A percentile compares a stretch with the other conserved stretches of the same genome.
phyloP scores from a whole-genome alignment of 2,329 filamentous ascomycete genomes.

The Neonectria ditissima region DNA sequence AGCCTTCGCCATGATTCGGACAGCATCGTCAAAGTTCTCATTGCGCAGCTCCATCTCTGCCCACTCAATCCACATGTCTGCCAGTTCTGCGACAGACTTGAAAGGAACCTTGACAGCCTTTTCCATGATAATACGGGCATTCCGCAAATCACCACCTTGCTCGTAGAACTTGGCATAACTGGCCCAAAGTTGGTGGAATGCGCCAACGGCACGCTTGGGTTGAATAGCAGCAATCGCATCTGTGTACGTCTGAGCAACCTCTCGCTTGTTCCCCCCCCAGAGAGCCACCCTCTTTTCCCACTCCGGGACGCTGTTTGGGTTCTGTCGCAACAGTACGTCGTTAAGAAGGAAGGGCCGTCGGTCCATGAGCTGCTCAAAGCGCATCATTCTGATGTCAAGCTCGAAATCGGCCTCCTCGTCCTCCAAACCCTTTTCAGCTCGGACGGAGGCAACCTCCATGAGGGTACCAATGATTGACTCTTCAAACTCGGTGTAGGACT shows the following conservation, averaged over 20 bases:
- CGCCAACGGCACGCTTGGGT: conserved; percentile 92
- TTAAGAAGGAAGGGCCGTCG: conserved; percentile 95
- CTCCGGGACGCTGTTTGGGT: conserved; percentile 94
- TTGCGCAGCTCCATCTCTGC: conserved; percentile 97
- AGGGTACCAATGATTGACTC: conserved; percentile 92
- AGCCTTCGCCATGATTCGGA: conserved; percentile 96
- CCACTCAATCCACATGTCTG: conserved; percentile 99
- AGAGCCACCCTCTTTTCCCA: conserved; percentile 98
- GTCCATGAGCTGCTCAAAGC: conserved; percentile 98
- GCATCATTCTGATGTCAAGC: conserved; percentile 95
- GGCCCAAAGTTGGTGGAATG: conserved; percentile 94
- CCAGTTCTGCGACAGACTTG: conserved; percentile 95
- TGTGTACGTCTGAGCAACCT: conserved; percentile 94
- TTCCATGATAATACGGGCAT: conserved; percentile 92
- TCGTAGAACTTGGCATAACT: conserved; percentile 99
- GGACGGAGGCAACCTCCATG: conserved; percentile 86
- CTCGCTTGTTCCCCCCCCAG: conserved; percentile 92
- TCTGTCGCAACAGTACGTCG: conserved; percentile 93
- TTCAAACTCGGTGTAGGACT: conserved; percentile 96
- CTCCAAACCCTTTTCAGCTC: conserved; percentile 80
- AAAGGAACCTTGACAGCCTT: conserved; percentile 98
- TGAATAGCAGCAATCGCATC: conserved; percentile 92
- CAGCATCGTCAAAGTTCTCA: conserved; percentile 94
- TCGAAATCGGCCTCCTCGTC: conserved; percentile 93
- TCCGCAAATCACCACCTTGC: conserved; percentile 83